phyloP scores from a whole-genome alignment of 371 early-diverging fungal genomes.

The Circinella minor region DNA sequence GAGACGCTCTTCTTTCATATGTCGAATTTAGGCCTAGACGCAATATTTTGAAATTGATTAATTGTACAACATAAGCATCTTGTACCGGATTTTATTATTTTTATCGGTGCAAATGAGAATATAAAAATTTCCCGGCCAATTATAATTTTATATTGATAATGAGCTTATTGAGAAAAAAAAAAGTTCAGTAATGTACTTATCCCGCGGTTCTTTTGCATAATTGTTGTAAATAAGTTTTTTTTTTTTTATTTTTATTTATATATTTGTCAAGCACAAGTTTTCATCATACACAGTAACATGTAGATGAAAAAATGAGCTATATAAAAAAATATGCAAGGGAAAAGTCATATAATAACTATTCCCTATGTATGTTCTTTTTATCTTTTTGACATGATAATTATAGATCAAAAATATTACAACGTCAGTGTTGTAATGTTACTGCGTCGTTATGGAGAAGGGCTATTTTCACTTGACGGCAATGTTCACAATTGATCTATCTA shows the following conservation, averaged over 20 bases:
- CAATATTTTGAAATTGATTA: slow-evolving; percentile 7
- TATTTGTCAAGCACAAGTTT: background rate
- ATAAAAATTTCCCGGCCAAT: background rate
- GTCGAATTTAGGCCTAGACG: background rate
- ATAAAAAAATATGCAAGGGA: no score
- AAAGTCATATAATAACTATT: no score
- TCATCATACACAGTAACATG: background rate
- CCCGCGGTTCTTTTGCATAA: background rate
- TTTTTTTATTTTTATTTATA: no score
- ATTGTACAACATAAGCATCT: background rate
- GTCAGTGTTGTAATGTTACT: background rate
- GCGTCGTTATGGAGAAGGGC: background rate
- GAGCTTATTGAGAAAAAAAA: background rate
- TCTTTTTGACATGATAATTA: background rate
- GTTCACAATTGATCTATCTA: slow-evolving; percentile 1
- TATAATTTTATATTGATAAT: no score
- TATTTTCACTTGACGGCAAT: background rate
- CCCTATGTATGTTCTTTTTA: no score
- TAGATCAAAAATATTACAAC: background rate
- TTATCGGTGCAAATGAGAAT: background rate
- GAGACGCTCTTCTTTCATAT: background rate
- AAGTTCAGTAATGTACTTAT: background rate
- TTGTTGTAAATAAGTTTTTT: background rate
- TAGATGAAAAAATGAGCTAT: background rate
- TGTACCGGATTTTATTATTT: background rate